phyloP scores from a whole-genome alignment of 1,284 basidiomycete genomes.

The Boletus albobrunnescens region DNA sequence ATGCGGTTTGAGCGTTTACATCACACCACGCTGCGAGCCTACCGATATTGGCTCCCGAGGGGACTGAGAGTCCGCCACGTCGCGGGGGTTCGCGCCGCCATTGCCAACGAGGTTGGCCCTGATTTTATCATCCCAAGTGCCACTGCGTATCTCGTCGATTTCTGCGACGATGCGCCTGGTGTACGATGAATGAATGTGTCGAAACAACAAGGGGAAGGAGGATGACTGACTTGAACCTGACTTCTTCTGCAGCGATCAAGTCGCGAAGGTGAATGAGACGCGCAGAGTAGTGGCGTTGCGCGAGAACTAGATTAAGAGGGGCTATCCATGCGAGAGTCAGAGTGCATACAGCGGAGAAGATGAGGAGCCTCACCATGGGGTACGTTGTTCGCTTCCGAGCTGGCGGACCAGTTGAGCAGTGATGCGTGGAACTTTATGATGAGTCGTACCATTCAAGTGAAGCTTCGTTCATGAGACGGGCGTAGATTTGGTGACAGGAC shows the following conservation, averaged over 20 bases:
- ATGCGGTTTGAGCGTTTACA: background rate
- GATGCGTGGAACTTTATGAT: background rate
- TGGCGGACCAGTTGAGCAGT: conserved; percentile 22
- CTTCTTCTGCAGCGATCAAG: conserved; percentile 68
- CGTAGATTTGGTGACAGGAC: conserved; percentile 68
- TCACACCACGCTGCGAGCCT: background rate
- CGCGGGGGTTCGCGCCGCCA: conserved; percentile 5
- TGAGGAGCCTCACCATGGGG: conserved; percentile 37
- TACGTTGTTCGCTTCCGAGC: conserved; percentile 40
- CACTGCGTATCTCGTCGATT: conserved; percentile 71
- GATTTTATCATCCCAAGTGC: conserved; percentile 61
- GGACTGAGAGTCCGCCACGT: conserved; percentile 11
- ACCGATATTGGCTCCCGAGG: conserved; percentile 11
- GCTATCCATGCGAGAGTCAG: conserved; percentile 33
- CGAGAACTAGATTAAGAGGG: conserved; percentile 58
- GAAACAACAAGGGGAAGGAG: background rate
- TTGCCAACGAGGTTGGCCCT: conserved; percentile 38
- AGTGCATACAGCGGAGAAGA: background rate
- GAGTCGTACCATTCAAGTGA: conserved; percentile 59
- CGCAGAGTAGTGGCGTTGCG: conserved; percentile 65
- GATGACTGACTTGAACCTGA: conserved; percentile 65
- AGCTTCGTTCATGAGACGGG: conserved; percentile 63
- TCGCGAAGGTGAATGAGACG: conserved; percentile 68
- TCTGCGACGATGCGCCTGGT: conserved; percentile 56
- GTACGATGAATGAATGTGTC: background rate